These are phyloP conservation scores for Noccaea caerulescens DNA, from an alignment of 345 rosid genomes.

Conservation along the genomic window DNA sequence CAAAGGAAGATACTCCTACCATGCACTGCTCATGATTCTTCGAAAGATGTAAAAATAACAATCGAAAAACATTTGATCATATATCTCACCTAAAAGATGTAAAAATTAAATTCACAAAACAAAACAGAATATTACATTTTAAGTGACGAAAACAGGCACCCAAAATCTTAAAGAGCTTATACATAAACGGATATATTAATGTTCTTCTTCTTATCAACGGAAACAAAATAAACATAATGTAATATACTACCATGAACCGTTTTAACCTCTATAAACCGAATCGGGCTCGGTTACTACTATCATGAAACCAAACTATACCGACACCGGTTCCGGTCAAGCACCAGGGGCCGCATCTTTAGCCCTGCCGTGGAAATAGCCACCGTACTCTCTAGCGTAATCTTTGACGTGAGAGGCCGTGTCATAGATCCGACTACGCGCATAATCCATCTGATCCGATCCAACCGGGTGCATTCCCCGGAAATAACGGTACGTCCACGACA, in stretches of 20 bases:
- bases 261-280: slow-evolving; percentile 13
- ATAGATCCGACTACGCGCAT: slow-evolving; percentile 75
- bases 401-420: slow-evolving; percentile 88
- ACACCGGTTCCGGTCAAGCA: slow-evolving; percentile 51
- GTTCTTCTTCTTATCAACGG: slow-evolving; percentile 4
- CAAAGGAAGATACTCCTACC: no score
- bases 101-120: neutral
- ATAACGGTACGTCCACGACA: slow-evolving; percentile 75
- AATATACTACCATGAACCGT: slow-evolving; percentile 7
- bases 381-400: slow-evolving; percentile 86
- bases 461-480: slow-evolving; percentile 69
- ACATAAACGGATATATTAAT: slow-evolving; percentile 1
- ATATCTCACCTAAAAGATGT: neutral
- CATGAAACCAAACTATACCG: neutral
- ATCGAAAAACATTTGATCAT: neutral
- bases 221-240: slow-evolving; percentile 18
- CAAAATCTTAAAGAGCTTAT: slow-evolving; percentile 17
- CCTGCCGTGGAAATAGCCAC: slow-evolving; percentile 82
- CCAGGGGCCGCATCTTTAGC: slow-evolving; percentile 98
- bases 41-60: neutral
- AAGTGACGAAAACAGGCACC: slow-evolving; percentile 14
- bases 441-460: slow-evolving; percentile 70
- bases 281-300: neutral
- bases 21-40: neutral
- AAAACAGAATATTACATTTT: slow-evolving; percentile 15